Conservation (phyloP, 441 rosid species). For the Gossypium aridum region DNA sequence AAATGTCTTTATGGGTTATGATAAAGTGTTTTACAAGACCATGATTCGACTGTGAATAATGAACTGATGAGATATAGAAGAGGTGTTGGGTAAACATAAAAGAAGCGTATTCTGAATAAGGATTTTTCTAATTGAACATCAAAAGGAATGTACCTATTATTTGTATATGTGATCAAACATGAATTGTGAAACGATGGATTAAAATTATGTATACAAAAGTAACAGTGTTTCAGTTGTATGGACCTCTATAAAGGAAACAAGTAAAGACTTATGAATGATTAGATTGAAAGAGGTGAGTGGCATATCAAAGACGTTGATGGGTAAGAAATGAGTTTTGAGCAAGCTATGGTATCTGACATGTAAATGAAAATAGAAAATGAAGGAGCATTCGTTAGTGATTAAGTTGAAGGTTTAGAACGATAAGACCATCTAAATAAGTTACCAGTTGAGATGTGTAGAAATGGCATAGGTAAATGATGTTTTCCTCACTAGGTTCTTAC, state of each 20-base stretch:
- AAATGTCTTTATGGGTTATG: too few relatives aligned
- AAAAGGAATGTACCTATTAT: too few relatives aligned
- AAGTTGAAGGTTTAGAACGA: not conserved
- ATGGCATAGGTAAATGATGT: not conserved
- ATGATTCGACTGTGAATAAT: too few relatives aligned
- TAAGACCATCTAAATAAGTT: not conserved
- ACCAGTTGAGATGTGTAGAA: too few relatives aligned
- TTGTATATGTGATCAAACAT: not conserved
- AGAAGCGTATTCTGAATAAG: too few relatives aligned
- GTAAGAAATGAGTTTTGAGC: not conserved
- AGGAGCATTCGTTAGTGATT: not conserved
- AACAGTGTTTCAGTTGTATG: not conserved
- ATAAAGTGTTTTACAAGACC: too few relatives aligned
- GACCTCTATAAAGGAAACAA: not conserved
- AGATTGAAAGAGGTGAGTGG: not conserved
- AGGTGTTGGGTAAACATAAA: too few relatives aligned
- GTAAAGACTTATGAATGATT: not conserved
- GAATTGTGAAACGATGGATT: not conserved
- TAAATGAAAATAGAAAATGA: not conserved
- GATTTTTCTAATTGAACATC: too few relatives aligned
- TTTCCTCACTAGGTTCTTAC: not conserved
- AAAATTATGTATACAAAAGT: not conserved
- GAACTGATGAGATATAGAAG: too few relatives aligned
- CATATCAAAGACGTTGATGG: not conserved
- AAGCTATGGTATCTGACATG: not conserved